Conservation (phyloP, 257 asterid genomes). For the Oldenlandia corymbosa region DNA sequence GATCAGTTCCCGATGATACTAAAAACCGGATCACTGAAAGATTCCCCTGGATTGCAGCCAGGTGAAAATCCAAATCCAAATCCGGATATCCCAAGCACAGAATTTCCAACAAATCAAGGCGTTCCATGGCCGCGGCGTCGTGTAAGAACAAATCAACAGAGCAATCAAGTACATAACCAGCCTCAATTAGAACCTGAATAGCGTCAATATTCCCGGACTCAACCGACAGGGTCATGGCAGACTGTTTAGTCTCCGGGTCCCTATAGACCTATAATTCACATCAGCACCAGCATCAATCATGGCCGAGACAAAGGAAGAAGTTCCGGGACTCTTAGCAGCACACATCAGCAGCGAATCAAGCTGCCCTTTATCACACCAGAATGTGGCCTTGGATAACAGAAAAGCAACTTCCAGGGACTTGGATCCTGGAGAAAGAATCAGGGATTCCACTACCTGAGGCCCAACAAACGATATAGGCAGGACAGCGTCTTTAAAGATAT, state of each 20-base stretch:
- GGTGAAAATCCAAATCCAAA: constrained; percentile 54
- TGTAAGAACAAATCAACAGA: constrained; percentile 38
- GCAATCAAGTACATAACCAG: constrained; percentile 35
- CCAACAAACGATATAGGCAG: constrained; percentile 59
- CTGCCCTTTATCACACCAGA: constrained; percentile 41
- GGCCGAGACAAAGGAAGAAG: constrained; percentile 27
- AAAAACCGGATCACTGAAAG: constrained; percentile 45
- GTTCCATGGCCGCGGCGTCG: constrained; percentile 34
- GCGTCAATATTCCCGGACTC: constrained; percentile 37
- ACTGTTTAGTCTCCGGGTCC: constrained; percentile 15
- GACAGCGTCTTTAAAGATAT: constrained; percentile 59
- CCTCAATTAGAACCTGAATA: constrained; percentile 43
- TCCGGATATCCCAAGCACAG: constrained; percentile 39
- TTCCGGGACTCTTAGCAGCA: constrained; percentile 43
- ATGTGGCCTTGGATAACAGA: constrained; percentile 40
- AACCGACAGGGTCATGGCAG: constrained; percentile 44
- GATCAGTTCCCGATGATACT: constrained; percentile 37
- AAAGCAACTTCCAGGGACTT: constrained; percentile 28
- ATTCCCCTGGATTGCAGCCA: constrained; percentile 43
- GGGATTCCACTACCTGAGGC: constrained; percentile 47
- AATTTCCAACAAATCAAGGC: constrained; percentile 50
- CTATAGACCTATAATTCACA: constrained; percentile 35
- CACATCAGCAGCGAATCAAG: constrained; percentile 38
- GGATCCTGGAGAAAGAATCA: constrained; percentile 29
- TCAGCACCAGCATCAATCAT: constrained; percentile 64